Evolutionary conservation across 805 yeast genomes (phyloP).

Genomic region (Candida namnaoensis): DNA sequence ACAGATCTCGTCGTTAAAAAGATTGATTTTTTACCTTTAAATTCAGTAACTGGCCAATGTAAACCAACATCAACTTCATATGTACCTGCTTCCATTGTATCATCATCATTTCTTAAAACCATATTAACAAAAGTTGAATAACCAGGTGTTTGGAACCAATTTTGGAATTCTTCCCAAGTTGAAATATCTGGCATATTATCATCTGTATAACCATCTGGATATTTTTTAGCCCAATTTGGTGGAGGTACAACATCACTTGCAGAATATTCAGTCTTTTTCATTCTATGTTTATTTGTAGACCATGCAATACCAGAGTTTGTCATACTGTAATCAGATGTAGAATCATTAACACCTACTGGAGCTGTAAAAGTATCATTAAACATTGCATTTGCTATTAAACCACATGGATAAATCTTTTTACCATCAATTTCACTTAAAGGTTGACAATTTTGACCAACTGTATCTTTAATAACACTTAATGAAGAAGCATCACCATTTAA

Average conservation of each 20-base stretch:
- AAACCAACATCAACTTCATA: conserved; percentile 61
- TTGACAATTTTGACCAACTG: conserved; percentile 48
- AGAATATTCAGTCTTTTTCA: conserved; percentile 57
- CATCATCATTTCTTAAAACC: conserved; percentile 53
- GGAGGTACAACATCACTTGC: conserved; percentile 81
- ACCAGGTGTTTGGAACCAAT: conserved; percentile 98
- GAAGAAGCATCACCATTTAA: conserved; percentile 67
- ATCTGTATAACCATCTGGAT: conserved; percentile 84
- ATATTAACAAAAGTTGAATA: conserved; percentile 77
- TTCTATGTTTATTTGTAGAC: conserved; percentile 58
- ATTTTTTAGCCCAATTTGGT: conserved; percentile 76
- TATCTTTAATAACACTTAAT: conserved; percentile 37
- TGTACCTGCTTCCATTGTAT: conserved; percentile 43
- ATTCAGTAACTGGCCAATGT: conserved; percentile 72
- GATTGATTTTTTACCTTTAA: conserved; percentile 57
- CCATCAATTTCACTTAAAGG: conserved; percentile 54
- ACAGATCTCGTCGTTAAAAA: conserved; percentile 64
- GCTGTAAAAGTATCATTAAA: conserved; percentile 67
- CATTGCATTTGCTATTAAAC: conserved; percentile 71
- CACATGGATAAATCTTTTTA: conserved; percentile 71
- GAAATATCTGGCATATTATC: conserved; percentile 72
- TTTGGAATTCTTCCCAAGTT: conserved; percentile 77
- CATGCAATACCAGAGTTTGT: conserved; percentile 57
- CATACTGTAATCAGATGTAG: conserved; percentile 31
- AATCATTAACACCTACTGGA: conserved; percentile 22